Evolutionary conservation across 345 rosid genomes (phyloP).

Genomic region (Populus alba): DNA sequence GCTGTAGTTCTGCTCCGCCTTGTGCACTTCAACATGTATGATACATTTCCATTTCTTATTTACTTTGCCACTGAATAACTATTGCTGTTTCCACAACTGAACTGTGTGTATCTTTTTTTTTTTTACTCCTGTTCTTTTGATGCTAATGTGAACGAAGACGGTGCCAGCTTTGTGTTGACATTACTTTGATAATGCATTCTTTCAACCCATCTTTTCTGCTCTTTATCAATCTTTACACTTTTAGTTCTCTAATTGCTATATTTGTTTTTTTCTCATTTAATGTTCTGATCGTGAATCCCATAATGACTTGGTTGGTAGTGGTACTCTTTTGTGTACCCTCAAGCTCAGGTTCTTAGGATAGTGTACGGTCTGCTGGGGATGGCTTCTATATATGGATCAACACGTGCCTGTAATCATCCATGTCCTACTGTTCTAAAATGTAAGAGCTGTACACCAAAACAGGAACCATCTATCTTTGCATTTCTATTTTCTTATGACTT

Average conservation of each 20-base stretch:
- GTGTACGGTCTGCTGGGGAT: not conserved
- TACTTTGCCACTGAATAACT: not conserved
- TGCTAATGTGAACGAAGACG: not conserved
- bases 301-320: not conserved
- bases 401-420: not conserved
- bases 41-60: not conserved
- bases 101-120: not conserved
- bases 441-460: not conserved
- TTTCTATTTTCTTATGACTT: not conserved
- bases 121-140: not conserved
- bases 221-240: not conserved
- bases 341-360: not conserved
- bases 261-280: not conserved
- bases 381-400: not conserved
- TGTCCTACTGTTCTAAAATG: not conserved
- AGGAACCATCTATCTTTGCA: not conserved
- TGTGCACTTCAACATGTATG: conserved; percentile 54
- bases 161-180: not conserved
- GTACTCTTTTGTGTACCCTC: not conserved
- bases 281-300: no score
- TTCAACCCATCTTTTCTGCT: not conserved
- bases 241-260: not conserved
- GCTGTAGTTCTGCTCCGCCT: conserved; percentile 48
- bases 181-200: not conserved
- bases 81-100: not conserved